phyloP scores from a whole-genome alignment of 441 rosid species.

The Daphne laureola region DNA sequence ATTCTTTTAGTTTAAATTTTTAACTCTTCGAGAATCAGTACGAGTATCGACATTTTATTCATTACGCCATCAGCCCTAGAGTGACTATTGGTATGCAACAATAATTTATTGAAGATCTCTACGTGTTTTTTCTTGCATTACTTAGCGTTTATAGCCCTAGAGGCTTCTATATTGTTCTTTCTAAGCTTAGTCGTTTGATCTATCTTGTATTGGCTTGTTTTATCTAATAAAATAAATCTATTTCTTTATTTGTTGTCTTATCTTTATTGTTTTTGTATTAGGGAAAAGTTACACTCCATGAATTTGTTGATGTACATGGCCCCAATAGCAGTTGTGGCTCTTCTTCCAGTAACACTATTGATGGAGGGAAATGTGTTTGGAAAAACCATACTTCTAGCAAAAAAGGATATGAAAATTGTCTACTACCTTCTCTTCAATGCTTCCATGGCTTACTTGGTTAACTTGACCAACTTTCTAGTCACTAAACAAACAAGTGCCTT shows the following conservation, averaged over 20 bases:
- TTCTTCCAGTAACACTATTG: constrained; percentile 23
- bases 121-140: too few relatives aligned
- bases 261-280: constrained; percentile 4
- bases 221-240: too few relatives aligned
- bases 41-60: too few relatives aligned
- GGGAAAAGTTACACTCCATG: constrained; percentile 33
- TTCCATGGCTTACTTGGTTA: constrained; percentile 26
- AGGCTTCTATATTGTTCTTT: too few relatives aligned
- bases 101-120: too few relatives aligned
- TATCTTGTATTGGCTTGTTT: too few relatives aligned
- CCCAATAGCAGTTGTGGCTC: constrained; percentile 20
- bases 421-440: constrained; percentile 31
- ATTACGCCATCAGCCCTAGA: too few relatives aligned
- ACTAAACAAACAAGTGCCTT: constrained; percentile 30
- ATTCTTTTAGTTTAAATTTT: too few relatives aligned
- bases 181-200: too few relatives aligned
- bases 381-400: constrained; percentile 17
- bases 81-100: too few relatives aligned
- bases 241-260: neutral
- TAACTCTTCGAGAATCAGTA: too few relatives aligned
- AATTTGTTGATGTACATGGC: constrained; percentile 26
- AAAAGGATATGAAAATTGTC: constrained; percentile 20
- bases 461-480: constrained; percentile 34
- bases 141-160: too few relatives aligned
- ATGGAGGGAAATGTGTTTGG: constrained; percentile 24